phyloP scores from a whole-genome alignment of 2,329 filamentous ascomycete species.

The Cercospora sp. region DNA sequence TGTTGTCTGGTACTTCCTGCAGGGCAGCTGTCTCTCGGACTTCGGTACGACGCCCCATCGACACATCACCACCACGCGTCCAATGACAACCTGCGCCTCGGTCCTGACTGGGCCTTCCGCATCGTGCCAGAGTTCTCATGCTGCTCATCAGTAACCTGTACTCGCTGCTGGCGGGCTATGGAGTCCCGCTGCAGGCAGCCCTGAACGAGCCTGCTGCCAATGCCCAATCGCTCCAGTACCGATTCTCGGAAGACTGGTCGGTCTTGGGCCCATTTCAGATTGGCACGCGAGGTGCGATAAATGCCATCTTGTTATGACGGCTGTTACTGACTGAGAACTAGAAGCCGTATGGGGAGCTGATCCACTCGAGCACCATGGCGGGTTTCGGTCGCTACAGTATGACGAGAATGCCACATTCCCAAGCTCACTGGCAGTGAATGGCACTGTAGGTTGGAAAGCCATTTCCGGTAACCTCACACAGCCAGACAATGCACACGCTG shows the following conservation, averaged over 20 bases:
- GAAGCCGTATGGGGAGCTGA: constrained; percentile 61
- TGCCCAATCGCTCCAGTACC: neutral
- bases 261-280: constrained; percentile 59
- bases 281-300: constrained; percentile 56
- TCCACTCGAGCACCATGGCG: constrained; percentile 55
- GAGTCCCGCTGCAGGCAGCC: neutral
- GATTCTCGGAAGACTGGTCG: constrained; percentile 17
- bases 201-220: neutral
- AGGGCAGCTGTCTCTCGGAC: neutral
- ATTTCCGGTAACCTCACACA: constrained; percentile 38
- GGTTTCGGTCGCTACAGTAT: constrained; percentile 51
- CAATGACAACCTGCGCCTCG: neutral
- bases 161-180: neutral
- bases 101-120: neutral
- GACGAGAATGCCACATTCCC: constrained; percentile 46
- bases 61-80: constrained; percentile 3
- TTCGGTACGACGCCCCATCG: neutral
- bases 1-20: neutral
- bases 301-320: neutral
- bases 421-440: constrained; percentile 55
- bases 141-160: constrained; percentile 6
- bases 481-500: constrained; percentile 37
- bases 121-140: neutral
- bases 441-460: constrained; percentile 51
- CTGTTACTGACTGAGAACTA: constrained; percentile 31